A percentile compares a stretch with the other conserved stretches of the same genome.
phyloP scores from a whole-genome alignment of 2,329 filamentous ascomycete genomes.

The Fusarium redolens region DNA sequence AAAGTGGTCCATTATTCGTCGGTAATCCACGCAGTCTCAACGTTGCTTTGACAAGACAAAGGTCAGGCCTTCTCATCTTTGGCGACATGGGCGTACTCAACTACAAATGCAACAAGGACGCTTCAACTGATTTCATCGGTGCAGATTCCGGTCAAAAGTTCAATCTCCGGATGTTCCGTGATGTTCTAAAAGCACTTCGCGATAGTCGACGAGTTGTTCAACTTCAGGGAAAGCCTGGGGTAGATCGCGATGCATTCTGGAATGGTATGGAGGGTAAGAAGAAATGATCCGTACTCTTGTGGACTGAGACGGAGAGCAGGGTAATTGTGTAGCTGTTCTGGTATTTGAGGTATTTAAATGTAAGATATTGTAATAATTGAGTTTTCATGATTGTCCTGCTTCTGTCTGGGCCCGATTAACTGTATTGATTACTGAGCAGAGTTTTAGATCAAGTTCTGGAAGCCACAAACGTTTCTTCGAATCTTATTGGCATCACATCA shows the following conservation, averaged over 20 bases:
- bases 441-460: no score
- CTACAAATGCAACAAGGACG: fast-evolving
- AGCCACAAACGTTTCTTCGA: no score
- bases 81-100: neutral
- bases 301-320: no score
- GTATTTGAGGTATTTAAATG: no score
- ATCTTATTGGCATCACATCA: no score
- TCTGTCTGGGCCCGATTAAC: no score
- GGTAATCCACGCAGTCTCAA: neutral
- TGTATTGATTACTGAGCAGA: no score
- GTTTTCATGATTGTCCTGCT: no score
- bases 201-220: neutral
- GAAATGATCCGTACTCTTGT: neutral
- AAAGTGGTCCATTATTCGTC: neutral
- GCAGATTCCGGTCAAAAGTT: neutral
- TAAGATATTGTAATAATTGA: no score
- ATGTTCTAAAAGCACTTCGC: neutral
- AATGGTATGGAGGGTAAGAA: neutral
- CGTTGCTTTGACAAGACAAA: neutral
- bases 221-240: neutral
- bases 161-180: neutral
- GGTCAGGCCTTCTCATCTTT: constrained; percentile 4
- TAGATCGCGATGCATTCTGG: neutral
- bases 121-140: neutral
- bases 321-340: no score